Conservation (phyloP, 192 early-diverging fungal genomes). For the Allomyces macrogynus region DNA sequence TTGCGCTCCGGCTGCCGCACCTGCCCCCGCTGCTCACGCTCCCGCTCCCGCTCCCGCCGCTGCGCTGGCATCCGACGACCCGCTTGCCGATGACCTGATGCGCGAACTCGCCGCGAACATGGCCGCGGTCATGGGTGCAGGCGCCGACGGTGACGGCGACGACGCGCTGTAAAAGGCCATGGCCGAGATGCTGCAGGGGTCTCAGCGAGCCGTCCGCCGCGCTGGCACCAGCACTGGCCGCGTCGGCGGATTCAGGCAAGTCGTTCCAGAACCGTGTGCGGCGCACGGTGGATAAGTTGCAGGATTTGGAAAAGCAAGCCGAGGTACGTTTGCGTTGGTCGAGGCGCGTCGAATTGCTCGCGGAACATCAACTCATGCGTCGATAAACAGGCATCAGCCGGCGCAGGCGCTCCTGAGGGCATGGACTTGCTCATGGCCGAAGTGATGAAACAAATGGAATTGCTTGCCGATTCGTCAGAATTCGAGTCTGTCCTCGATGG, state of each 20-base stretch:
- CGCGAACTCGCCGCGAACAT: conserved; percentile 11
- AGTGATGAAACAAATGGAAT: conserved; percentile 72
- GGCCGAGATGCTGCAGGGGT: neutral
- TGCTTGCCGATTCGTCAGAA: conserved; percentile 47
- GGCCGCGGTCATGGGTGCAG: conserved; percentile 6
- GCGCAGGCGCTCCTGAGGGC: conserved; percentile 23
- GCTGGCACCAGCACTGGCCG: no score
- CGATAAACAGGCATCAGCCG: conserved; percentile 1
- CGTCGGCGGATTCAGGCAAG: neutral
- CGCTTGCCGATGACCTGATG: conserved; percentile 9
- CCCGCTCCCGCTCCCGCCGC: conserved; percentile 1
- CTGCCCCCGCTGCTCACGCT: no score
- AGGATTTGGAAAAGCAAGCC: conserved; percentile 49
- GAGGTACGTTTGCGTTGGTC: conserved; percentile 33
- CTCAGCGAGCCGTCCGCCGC: neutral
- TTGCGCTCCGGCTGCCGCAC: no score
- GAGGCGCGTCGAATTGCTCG: neutral
- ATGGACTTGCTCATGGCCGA: conserved; percentile 30
- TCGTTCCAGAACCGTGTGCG: conserved; percentile 77
- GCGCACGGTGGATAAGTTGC: conserved; percentile 74
- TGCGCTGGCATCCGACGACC: conserved; percentile 4
- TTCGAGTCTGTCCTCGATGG: conserved; percentile 71
- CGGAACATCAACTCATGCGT: neutral
- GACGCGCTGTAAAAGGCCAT: no score
- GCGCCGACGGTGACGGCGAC: conserved; percentile 2